Evolutionary conservation across 805 yeast genomes (phyloP).

Genomic region (Blastobotrys parvus): DNA sequence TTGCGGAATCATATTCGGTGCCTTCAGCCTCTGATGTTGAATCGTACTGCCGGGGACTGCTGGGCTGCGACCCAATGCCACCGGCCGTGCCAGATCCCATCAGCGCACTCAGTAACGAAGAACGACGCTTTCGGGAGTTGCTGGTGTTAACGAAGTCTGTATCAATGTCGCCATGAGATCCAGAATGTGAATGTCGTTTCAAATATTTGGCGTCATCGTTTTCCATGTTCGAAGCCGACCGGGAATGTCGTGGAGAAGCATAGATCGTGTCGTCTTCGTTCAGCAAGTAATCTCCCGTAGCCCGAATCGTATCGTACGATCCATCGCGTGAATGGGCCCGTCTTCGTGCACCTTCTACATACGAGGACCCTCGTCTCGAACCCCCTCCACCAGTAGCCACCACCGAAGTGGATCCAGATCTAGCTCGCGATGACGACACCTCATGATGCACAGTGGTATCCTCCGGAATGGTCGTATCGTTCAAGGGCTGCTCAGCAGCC

Average conservation of each 20-base stretch:
- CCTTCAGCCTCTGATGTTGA: not conserved
- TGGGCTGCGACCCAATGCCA: not conserved
- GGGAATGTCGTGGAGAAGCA: not conserved
- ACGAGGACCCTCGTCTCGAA: not conserved
- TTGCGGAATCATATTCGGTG: no score
- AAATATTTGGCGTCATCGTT: not conserved
- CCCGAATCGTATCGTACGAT: conserved; percentile 2
- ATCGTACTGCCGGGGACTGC: not conserved
- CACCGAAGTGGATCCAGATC: no score
- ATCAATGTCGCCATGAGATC: not conserved
- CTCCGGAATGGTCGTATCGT: not conserved
- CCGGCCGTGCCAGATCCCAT: conserved; percentile 3
- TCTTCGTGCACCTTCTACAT: not conserved
- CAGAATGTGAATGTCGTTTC: not conserved
- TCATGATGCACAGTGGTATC: no score
- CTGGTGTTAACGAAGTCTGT: not conserved
- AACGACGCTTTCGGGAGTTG: not conserved
- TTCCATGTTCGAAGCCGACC: not conserved
- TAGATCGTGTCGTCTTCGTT: not conserved
- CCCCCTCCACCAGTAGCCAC: not conserved
- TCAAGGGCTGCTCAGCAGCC: not conserved
- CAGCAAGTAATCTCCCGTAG: not conserved
- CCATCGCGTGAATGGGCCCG: not conserved
- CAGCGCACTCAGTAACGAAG: conserved; percentile 4
- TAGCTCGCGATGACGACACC: no score